phyloP scores from a whole-genome alignment of 2,329 filamentous ascomycete species.

The Alternaria solani region DNA sequence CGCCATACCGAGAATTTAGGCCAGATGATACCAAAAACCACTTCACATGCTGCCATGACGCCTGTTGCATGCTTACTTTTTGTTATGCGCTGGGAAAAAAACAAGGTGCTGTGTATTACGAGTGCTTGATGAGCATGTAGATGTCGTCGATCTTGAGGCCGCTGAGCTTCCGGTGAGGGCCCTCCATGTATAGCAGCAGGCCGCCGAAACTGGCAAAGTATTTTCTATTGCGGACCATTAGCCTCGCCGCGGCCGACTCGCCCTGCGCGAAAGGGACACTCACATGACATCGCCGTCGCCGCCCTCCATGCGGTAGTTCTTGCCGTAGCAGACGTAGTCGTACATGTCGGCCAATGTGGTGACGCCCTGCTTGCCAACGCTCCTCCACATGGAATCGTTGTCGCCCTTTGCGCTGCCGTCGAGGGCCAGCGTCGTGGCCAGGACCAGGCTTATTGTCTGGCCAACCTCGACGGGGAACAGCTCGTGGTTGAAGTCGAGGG shows the following conservation, averaged over 20 bases:
- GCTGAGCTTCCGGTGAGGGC: conserved; percentile 94
- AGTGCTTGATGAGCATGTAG: conserved; percentile 95
- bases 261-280: conserved; percentile 50
- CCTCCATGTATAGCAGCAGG: conserved; percentile 86
- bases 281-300: conserved; percentile 86
- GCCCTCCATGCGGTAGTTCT: conserved; percentile 89
- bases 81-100: conserved; percentile 12
- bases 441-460: conserved; percentile 79
- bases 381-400: conserved; percentile 70
- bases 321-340: conserved; percentile 88
- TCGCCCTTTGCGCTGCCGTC: conserved; percentile 73
- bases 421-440: conserved; percentile 85
- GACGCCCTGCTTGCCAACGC: conserved; percentile 58
- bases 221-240: conserved; percentile 67
- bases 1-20: conserved; percentile 38
- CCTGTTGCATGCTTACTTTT: conserved; percentile 39
- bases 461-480: conserved; percentile 79
- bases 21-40: conserved; percentile 40
- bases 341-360: conserved; percentile 75
- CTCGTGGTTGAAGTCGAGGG: conserved; percentile 93
- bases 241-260: conserved; percentile 17
- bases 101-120: conserved; percentile 20
- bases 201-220: conserved; percentile 95
- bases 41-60: conserved; percentile 37
- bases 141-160: conserved; percentile 91